phyloP scores from a whole-genome alignment of 2,329 filamentous ascomycete species.

The Stagonosporopsis rhizophila region DNA sequence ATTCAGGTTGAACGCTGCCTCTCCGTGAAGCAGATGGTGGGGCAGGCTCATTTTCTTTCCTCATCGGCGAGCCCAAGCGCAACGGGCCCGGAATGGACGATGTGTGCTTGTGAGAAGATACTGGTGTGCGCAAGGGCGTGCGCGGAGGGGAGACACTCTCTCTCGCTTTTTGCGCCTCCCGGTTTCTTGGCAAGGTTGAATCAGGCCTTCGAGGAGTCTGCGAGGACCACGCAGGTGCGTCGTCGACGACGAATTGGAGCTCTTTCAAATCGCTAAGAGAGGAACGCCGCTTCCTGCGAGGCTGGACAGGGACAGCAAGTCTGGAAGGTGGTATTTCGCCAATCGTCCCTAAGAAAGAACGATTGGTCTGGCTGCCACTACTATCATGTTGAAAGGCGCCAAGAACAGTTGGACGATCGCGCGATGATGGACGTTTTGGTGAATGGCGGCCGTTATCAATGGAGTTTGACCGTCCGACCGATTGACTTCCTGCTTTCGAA shows the following conservation, averaged over 20 bases:
- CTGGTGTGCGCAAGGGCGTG: constrained; percentile 42
- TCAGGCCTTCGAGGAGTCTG: constrained; percentile 46
- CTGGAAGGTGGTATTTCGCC: constrained; percentile 54
- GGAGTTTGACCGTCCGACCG: constrained; percentile 73
- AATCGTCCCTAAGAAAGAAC: constrained; percentile 58
- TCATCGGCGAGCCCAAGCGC: constrained; percentile 54
- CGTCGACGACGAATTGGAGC: constrained; percentile 65
- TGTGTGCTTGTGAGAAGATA: constrained; percentile 48
- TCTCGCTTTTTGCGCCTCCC: constrained; percentile 4
- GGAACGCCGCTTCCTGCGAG: constrained; percentile 80
- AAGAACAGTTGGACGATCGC: constrained; percentile 60
- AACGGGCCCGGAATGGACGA: constrained; percentile 49
- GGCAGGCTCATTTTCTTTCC: constrained; percentile 54
- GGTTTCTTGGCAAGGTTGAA: constrained; percentile 29
- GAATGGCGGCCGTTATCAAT: constrained; percentile 70
- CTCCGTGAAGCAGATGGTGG: constrained; percentile 17
- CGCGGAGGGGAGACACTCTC: constrained; percentile 41
- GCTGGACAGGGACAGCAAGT: constrained; percentile 29
- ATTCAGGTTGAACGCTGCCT: constrained; percentile 12
- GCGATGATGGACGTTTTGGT: constrained; percentile 61
- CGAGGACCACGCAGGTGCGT: constrained; percentile 48
- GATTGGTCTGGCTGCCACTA: constrained; percentile 42
- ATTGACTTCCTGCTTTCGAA: constrained; percentile 64
- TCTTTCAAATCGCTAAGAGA: constrained; percentile 85
- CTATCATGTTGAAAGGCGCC: constrained; percentile 58